Evolutionary conservation across 108 stramenopile species (phyloP).

Genomic region (Cylindrotheca closterium): DNA sequence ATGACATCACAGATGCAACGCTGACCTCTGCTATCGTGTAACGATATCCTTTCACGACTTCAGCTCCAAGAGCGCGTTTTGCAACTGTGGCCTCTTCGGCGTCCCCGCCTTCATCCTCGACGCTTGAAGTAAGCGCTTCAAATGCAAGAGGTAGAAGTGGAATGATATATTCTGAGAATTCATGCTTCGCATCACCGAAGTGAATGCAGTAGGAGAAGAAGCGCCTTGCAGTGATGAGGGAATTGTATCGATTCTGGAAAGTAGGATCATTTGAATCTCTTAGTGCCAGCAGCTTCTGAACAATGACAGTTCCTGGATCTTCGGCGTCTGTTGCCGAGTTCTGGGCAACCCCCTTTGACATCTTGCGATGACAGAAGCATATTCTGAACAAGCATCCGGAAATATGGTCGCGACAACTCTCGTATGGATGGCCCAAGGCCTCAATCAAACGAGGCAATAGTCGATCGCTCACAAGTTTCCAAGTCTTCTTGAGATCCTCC

Average conservation of each 20-base stretch:
- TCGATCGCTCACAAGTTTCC: slow-evolving; percentile 58
- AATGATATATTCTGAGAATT: slow-evolving; percentile 73
- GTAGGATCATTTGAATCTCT: slow-evolving; percentile 30
- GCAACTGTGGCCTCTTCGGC: slow-evolving; percentile 60
- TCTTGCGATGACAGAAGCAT: slow-evolving; percentile 74
- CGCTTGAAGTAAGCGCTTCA: slow-evolving; percentile 57
- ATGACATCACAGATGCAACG: slow-evolving; percentile 61
- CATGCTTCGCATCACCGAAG: slow-evolving; percentile 79
- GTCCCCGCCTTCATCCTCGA: slow-evolving; percentile 32
- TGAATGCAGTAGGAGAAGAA: slow-evolving; percentile 84
- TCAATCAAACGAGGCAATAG: slow-evolving; percentile 65
- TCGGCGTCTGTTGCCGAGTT: slow-evolving; percentile 12
- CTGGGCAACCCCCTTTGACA: slow-evolving; percentile 25
- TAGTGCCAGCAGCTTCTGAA: slow-evolving; percentile 50
- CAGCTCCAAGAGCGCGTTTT: slow-evolving; percentile 75
- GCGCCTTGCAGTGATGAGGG: slow-evolving; percentile 77
- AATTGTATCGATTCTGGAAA: slow-evolving; percentile 64
- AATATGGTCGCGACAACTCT: slow-evolving; percentile 86
- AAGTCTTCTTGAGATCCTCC: slow-evolving; percentile 43
- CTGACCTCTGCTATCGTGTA: slow-evolving; percentile 79
- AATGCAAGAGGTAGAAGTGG: slow-evolving; percentile 80
- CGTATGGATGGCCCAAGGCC: slow-evolving; percentile 86
- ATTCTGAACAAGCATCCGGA: slow-evolving; percentile 78
- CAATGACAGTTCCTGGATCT: slow-evolving; percentile 63
- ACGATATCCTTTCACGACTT: slow-evolving; percentile 80